Evolutionary conservation across 768 basidiomycete species (phyloP).

Genomic region (Mycena galopus): DNA sequence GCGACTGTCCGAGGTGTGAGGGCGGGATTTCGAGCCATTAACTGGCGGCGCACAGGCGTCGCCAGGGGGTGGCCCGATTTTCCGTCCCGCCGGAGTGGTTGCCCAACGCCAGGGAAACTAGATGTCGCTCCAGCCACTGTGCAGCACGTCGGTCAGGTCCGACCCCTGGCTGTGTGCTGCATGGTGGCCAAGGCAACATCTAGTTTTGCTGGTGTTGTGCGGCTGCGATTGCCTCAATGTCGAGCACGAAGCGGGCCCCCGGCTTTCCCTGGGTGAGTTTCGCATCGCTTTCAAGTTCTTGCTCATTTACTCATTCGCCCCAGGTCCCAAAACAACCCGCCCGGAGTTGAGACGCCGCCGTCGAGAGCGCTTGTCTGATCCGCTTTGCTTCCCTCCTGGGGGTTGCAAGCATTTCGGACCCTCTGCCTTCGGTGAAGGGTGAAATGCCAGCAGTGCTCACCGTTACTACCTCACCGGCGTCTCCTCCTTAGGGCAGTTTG

Average conservation of each 20-base stretch:
- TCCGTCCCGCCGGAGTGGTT: background rate
- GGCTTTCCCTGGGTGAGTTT: background rate
- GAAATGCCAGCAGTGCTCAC: background rate
- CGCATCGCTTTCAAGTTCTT: background rate
- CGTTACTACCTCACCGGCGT: background rate
- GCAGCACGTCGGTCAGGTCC: background rate
- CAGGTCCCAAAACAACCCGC: background rate
- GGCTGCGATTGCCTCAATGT: background rate
- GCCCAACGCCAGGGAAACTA: too few relatives aligned
- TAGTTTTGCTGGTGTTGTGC: too few relatives aligned
- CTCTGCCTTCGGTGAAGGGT: conserved; percentile 5
- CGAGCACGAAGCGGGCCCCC: background rate
- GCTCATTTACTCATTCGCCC: background rate
- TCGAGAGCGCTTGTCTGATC: background rate
- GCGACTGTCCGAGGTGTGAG: background rate
- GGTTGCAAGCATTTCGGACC: conserved; percentile 5
- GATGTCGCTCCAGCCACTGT: background rate
- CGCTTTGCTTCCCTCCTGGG: background rate
- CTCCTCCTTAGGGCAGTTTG: conserved; percentile 5
- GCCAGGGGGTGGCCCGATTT: background rate
- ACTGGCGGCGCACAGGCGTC: background rate
- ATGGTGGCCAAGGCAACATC: too few relatives aligned
- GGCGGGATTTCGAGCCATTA: background rate
- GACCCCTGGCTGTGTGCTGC: too few relatives aligned
- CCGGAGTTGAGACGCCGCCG: background rate